phyloP scores from a whole-genome alignment of 2,329 filamentous ascomycete genomes.

The Aspergillus tubingensis region DNA sequence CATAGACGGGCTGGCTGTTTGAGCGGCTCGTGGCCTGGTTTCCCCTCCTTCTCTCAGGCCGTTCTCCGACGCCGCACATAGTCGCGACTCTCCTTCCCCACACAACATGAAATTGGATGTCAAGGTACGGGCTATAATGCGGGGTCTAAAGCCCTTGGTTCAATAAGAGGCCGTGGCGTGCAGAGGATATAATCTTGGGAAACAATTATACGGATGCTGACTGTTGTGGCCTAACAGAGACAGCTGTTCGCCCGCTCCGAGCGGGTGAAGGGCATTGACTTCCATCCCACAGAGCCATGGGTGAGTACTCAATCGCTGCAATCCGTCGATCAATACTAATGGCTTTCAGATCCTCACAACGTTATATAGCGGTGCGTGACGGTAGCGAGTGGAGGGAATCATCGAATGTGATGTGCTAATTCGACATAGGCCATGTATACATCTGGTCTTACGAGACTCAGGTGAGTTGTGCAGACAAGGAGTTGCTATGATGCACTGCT shows the following conservation, averaged over 20 bases:
- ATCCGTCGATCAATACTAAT: conserved; percentile 24
- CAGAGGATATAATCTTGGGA: background rate
- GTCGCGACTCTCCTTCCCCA: conserved; percentile 32
- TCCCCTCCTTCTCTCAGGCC: conserved; percentile 31
- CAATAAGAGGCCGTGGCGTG: conserved; percentile 1
- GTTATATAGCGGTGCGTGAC: conserved; percentile 79
- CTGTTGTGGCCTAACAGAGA: conserved; percentile 55
- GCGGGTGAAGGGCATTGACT: conserved; percentile 96
- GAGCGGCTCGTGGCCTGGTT: conserved; percentile 37
- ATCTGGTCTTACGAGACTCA: conserved; percentile 99
- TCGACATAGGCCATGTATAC: conserved; percentile 82
- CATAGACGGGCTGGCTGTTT: conserved; percentile 30
- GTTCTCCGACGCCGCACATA: conserved; percentile 38
- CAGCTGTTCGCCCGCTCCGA: conserved; percentile 87
- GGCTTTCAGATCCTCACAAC: conserved; percentile 75
- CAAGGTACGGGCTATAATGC: conserved; percentile 50
- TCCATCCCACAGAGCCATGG: conserved; percentile 96
- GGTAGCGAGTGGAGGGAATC: background rate
- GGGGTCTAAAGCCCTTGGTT: background rate
- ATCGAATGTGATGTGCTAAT: conserved; percentile 27
- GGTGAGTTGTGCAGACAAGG: conserved; percentile 37
- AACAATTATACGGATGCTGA: conserved; percentile 39
- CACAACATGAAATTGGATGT: conserved; percentile 61
- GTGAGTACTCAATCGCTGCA: conserved; percentile 49
- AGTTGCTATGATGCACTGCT: conserved; percentile 12